Conservation (phyloP, 805 yeast species). For the Candida manassasensis region DNA sequence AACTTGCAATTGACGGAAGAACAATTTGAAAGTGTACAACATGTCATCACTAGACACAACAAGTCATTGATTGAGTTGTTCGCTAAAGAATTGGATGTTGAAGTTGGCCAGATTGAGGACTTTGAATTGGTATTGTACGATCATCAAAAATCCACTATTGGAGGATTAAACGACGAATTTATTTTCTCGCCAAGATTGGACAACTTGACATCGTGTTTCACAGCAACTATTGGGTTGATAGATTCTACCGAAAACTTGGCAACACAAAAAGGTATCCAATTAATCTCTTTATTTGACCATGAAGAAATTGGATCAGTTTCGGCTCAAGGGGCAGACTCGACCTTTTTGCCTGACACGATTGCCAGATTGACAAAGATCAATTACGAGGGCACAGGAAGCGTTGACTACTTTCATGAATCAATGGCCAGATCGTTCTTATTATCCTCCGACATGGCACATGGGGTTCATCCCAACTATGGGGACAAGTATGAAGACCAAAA, state of each 20-base stretch:
- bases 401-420: slow-evolving; percentile 43
- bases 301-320: slow-evolving; percentile 93
- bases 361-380: slow-evolving; percentile 52
- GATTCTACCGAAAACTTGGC: slow-evolving; percentile 44
- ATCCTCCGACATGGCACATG: slow-evolving; percentile 96
- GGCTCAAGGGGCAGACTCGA: slow-evolving; percentile 96
- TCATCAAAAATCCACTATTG: slow-evolving; percentile 75
- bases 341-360: slow-evolving; percentile 76
- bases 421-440: slow-evolving; percentile 78
- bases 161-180: slow-evolving; percentile 88
- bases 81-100: slow-evolving; percentile 58
- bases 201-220: slow-evolving; percentile 81
- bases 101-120: slow-evolving; percentile 66
- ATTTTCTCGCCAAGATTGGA: slow-evolving; percentile 89
- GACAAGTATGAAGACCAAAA: slow-evolving; percentile 72
- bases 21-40: slow-evolving; percentile 60
- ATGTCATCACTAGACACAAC: slow-evolving; percentile 72
- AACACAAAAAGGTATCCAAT: slow-evolving; percentile 54
- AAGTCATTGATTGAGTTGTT: slow-evolving; percentile 62
- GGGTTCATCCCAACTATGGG: slow-evolving; percentile 89
- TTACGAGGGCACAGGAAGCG: slow-evolving; percentile 14
- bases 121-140: slow-evolving; percentile 85
- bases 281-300: slow-evolving; percentile 87
- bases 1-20: slow-evolving; percentile 43
- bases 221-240: slow-evolving; percentile 69